Base-by-base conservation (phyloP, 192 early-diverging fungal species). In the Entomortierella parvispora region DNA sequence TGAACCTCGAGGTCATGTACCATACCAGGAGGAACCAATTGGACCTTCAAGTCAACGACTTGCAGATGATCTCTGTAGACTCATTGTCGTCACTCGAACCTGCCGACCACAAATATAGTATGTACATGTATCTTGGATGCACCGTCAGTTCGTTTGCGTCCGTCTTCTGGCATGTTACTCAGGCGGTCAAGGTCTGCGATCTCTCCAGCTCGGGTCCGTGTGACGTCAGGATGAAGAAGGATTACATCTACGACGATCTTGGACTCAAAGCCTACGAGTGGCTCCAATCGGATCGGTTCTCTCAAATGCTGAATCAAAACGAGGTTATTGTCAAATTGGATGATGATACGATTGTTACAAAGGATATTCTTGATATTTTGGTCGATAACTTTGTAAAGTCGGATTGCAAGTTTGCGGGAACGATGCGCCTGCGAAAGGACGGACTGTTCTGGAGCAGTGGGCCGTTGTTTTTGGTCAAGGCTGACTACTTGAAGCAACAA, bases 141-240 rank as follows among this genome's bases (percentile, higher is more conserved):
- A 49, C 47, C 22, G 47, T 18, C 47, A 49, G 47, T 49, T 18
- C 47, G 22, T 23, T 49, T 17, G 47, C 47, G 9, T 6, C 47
- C 6, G 22, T 49, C 47, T 49, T 49, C n/a, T 49, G 47, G 47
- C 6, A 6, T 6, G 18, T 49, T 23, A 49, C 9, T 23, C 47
- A 49, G 47, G 47, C 47, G 6, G 47, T 49, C 47, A 49, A 49
- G 47, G 47, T 49, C 18, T 49, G 47, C n/a, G 47, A 49, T 49
- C 47, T 49, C 47, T 18, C 6, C 47, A 49, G 47, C n/a, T 6
- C 47, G 47, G 47, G n/a, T 49, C 47, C n/a, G 47, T 49, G 47
- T 18, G 47, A 49, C 22, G 47, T 49, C 47, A 49, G n/a, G 47
- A 4, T 49, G 8, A 49, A 6, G 18, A 49, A 18, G 18, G 47